phyloP scores from a whole-genome alignment of 495 filamentous ascomycete species.

The Neurospora sp. region DNA sequence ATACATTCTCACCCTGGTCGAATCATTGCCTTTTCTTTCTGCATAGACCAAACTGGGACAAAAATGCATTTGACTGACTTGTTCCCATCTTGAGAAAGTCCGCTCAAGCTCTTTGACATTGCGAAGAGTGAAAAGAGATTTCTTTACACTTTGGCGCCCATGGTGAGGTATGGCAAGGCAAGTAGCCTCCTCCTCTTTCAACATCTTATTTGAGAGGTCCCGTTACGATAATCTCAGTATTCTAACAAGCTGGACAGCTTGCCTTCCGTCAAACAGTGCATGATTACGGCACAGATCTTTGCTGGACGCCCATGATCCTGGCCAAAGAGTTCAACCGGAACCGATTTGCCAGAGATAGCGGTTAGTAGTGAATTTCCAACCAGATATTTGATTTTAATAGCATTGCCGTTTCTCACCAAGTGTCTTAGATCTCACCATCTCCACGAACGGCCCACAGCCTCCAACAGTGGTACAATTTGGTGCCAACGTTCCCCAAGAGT shows the following conservation, averaged over 20 bases:
- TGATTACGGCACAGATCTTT: conserved; percentile 50
- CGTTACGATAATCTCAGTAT: not conserved
- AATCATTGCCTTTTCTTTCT: not conserved
- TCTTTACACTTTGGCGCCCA: conserved; percentile 52
- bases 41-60: not conserved
- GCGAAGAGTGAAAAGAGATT: conserved; percentile 41
- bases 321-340: conserved; percentile 61
- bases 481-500: conserved; percentile 42
- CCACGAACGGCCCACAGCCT: conserved; percentile 33
- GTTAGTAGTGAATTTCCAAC: no score
- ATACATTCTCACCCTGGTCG: not conserved
- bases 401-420: no score
- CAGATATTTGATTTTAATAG: no score
- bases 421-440: conserved; percentile 28
- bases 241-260: conserved; percentile 24
- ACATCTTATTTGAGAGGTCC: not conserved
- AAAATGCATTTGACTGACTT: conserved; percentile 8
- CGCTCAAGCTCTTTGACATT: conserved; percentile 48
- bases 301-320: conserved; percentile 63
- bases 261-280: conserved; percentile 54
- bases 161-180: conserved; percentile 56
- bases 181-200: conserved; percentile 1
- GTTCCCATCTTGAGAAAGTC: conserved; percentile 25
- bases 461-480: conserved; percentile 58
- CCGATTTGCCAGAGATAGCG: conserved; percentile 44